Evolutionary conservation across 768 basidiomycete species (phyloP), one percentile per base, ranked within the genome.

Genomic region (Podaxis pistillaris): DNA sequence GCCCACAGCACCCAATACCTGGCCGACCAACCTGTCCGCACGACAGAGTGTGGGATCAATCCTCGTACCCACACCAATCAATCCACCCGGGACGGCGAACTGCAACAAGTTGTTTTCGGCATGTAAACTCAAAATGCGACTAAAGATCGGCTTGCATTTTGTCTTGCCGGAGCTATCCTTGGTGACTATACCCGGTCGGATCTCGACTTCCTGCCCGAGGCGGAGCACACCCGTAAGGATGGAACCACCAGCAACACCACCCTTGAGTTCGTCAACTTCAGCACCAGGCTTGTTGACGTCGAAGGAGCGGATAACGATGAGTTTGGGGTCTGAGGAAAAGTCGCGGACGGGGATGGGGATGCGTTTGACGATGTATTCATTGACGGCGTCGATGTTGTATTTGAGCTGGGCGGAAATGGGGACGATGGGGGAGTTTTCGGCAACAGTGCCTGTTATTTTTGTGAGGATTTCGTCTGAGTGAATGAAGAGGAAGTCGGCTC

Each of bases 241-340:
- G 11, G 91, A 94, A 19, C 97, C 96, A 74, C 97, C 97, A 17
- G 97, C 97, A 41, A 98, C 97, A 71, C 97, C 97, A 63, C 96
- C 96, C 78, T 98, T 96, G 64, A 98, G 84, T 47, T 99, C 97
- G 68, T 96, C 91, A 3, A 98, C 95, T 71, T 95, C 94, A 3
- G 96, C 88, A 72, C 96, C 97, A 11, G 97, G 97, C 76, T 97
- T 98, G 84, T 99, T 99, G 74, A 99, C 96, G 74, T 99, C 97
- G 78, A 98, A 99, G 19, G 95, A 97, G 67, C 96, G 94, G 75
- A 99, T 99, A 73, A 98, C 96, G 73, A 98, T 98, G 67, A 99
- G 88, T 37, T 90, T 88, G 0, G 97, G 94, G 65, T 92, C 88
- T 30, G 94, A 89, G 37, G 87, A 83, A 76, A 98, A 99, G 81